A percentile compares a stretch with the other conserved stretches of the same genome.
These are phyloP conservation scores for Daldinia bambusicola DNA, from an alignment of 495 filamentous ascomycete species.

Conservation along the genomic window DNA sequence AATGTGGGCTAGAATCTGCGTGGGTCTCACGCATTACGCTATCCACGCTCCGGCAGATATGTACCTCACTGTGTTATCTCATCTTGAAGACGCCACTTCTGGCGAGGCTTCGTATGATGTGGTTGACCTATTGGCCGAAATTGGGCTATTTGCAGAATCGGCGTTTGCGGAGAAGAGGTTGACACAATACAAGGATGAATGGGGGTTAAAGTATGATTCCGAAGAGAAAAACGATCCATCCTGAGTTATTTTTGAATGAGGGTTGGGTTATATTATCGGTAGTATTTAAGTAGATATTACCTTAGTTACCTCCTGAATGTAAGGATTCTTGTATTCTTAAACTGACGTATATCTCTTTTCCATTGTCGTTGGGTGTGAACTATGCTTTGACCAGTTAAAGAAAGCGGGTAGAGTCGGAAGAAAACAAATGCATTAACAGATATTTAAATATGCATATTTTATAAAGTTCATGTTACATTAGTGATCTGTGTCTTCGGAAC, in stretches of 20 bases:
- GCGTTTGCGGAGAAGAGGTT: conserved; percentile 8
- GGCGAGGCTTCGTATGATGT: conserved; percentile 25
- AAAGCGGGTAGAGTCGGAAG: not conserved
- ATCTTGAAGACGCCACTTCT: not conserved
- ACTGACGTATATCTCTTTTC: not conserved
- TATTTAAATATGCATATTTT: not conserved
- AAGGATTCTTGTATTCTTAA: too few relatives aligned
- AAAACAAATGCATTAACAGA: not conserved
- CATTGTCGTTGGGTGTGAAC: not conserved
- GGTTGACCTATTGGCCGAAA: conserved; percentile 27
- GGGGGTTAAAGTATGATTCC: not conserved
- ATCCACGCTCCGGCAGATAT: conserved; percentile 15
- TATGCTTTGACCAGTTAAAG: not conserved
- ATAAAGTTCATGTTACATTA: not conserved
- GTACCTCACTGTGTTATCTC: conserved; percentile 14
- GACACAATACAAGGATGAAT: not conserved
- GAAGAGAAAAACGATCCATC: not conserved
- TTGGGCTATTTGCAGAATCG: conserved; percentile 29
- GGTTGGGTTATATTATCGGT: too few relatives aligned
- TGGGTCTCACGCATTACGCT: conserved; percentile 44
- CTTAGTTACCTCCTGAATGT: too few relatives aligned
- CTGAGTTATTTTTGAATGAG: too few relatives aligned
- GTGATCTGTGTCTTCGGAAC: not conserved
- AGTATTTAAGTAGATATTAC: too few relatives aligned
- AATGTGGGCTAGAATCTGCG: conserved; percentile 48